Base-by-base conservation (phyloP, 164 flowering plant genomes). In the Umbellularia californica region DNA sequence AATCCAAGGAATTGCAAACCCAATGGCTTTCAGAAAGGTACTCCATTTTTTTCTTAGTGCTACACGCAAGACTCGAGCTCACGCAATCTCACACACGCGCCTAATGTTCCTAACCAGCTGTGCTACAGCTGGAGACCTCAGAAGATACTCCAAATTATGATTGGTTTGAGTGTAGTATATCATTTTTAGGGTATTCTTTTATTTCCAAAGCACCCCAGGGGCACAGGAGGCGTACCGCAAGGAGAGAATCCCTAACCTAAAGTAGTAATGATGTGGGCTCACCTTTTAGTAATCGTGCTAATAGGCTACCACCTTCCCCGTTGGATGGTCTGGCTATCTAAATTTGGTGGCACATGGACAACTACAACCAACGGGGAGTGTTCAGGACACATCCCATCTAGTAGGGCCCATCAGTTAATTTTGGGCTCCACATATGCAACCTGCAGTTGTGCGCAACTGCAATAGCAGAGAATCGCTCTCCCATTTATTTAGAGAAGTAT, bases 21-120 rank as follows among this genome's bases (percentile, higher is more conserved):
- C 96, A 47, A 79, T 60, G 72, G 91, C 88, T 70, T 91, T 91
- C 73, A 85, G 91, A 76, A 89, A 89, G 93, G 98, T 91, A 76
- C 19, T 68, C 17, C 50, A 41, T 41, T 41, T 41, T 41, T 41
- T 41, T 41, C 10, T 41, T 41, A 41, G 47, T 41, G 11, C 47
- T 41, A 41, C 47, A 41, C 0, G 10, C 10, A 7, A 2, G 47
- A 41, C 47, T 41, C 5, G 11, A 41, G 47, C 47, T 41, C 10
- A 41, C 0, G 47, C 47, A 41, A 41, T 41, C 47, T 41, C 47
- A 41, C 11, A 41, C 47, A 41, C 0, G 11, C 47, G 9, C 47
- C 5, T 0, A 41, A 41, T 41, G 47, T 41, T 41, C 47, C 11
- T 41, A 41, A 9, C 47, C 2, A 41, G 10, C 47, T 41, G 47